phyloP scores from a whole-genome alignment of 1,284 basidiomycete genomes.

The Leccinum subfulvum region DNA sequence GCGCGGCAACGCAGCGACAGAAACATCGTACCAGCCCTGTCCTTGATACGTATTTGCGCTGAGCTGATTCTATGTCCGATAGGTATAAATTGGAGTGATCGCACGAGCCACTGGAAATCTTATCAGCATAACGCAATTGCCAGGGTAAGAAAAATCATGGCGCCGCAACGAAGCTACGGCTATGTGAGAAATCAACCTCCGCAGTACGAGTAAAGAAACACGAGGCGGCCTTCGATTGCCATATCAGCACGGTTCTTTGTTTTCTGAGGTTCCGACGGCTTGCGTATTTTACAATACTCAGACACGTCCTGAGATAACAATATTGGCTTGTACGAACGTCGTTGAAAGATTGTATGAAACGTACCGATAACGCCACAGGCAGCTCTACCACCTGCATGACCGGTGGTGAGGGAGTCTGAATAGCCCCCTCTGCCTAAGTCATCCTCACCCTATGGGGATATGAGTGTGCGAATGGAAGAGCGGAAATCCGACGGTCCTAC shows the following conservation, averaged over 20 bases:
- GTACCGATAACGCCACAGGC: slow-evolving; percentile 77
- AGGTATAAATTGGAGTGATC: neutral
- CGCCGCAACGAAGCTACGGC: slow-evolving; percentile 1
- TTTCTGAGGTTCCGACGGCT: neutral
- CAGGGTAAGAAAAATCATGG: neutral
- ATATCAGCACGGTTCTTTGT: slow-evolving; percentile 3
- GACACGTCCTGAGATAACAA: slow-evolving; percentile 15
- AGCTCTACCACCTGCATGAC: slow-evolving; percentile 69
- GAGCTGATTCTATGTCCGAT: neutral
- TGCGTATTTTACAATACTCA: slow-evolving; percentile 17
- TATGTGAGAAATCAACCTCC: neutral
- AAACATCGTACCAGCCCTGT: neutral
- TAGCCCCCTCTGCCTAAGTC: slow-evolving; percentile 72
- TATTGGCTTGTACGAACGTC: neutral
- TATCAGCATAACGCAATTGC: neutral
- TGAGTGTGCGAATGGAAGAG: slow-evolving; percentile 14
- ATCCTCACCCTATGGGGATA: slow-evolving; percentile 55
- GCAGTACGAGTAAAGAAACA: slow-evolving; percentile 7
- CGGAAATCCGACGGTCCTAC: slow-evolving; percentile 33
- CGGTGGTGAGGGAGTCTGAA: slow-evolving; percentile 68
- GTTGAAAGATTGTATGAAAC: slow-evolving; percentile 14
- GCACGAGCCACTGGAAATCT: neutral
- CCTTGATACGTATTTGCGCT: neutral
- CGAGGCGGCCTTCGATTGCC: slow-evolving; percentile 3
- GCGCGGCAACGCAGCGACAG: neutral